A percentile compares a stretch with the other conserved stretches of the same genome.
These are phyloP conservation scores for Scutellaria minor DNA, from an alignment of 257 asterid genomes.

Conservation along the genomic window DNA sequence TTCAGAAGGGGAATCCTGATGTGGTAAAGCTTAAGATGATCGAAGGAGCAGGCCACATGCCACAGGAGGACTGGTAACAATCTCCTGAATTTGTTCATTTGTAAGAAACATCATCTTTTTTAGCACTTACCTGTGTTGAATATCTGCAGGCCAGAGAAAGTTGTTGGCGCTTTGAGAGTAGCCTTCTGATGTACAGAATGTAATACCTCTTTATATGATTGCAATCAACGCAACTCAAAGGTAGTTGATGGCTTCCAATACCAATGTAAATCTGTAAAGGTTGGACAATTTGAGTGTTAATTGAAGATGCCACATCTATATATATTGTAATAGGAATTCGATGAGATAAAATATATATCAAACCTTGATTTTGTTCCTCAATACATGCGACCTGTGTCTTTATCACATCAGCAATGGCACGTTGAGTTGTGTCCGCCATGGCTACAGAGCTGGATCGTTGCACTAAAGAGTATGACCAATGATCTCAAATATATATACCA, in stretches of 20 bases:
- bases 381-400: too few relatives aligned
- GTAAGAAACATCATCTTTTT: neutral
- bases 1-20: slow-evolving; percentile 65
- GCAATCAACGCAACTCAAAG: too few relatives aligned
- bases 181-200: slow-evolving; percentile 48
- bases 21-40: slow-evolving; percentile 67
- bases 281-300: slow-evolving; percentile 7
- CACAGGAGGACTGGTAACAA: slow-evolving; percentile 94
- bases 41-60: slow-evolving; percentile 99
- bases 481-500: neutral
- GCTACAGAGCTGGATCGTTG: too few relatives aligned
- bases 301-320: slow-evolving; percentile 3
- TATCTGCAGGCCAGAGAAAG: slow-evolving; percentile 87
- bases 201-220: too few relatives aligned
- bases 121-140: slow-evolving; percentile 13
- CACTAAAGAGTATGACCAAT: neutral
- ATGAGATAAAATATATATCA: too few relatives aligned
- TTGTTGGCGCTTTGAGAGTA: slow-evolving; percentile 64
- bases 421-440: too few relatives aligned
- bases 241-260: slow-evolving; percentile 22
- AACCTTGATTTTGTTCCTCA: neutral
- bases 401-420: neutral
- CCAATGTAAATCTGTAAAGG: slow-evolving; percentile 24
- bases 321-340: too few relatives aligned
- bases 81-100: slow-evolving; percentile 2